Evolutionary conservation across 1,284 basidiomycete genomes (phyloP).

Genomic region (Paramarasmius palmivorus): DNA sequence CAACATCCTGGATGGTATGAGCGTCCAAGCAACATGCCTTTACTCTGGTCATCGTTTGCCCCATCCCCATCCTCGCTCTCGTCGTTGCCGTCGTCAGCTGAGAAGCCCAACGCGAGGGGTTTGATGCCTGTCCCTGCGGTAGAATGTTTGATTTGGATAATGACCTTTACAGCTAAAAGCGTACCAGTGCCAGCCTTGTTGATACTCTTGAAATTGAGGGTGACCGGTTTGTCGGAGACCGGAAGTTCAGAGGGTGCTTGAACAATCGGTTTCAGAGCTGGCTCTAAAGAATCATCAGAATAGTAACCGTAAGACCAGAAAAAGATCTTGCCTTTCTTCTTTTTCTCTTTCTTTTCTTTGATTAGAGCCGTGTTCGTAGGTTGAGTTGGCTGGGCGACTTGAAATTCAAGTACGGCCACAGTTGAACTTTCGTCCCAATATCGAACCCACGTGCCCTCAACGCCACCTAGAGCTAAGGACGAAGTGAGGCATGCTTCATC

Average conservation of each 20-base stretch:
- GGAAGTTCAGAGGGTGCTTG: slow-evolving; percentile 64
- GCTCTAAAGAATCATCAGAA: slow-evolving; percentile 5
- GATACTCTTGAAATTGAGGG: slow-evolving; percentile 65
- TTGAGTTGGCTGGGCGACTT: slow-evolving; percentile 65
- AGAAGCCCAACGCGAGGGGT: slow-evolving; percentile 56
- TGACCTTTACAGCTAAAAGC: slow-evolving; percentile 11
- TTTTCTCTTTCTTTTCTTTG: slow-evolving; percentile 70
- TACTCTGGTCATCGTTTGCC: slow-evolving; percentile 45
- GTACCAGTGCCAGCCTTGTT: slow-evolving; percentile 41
- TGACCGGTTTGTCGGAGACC: slow-evolving; percentile 76
- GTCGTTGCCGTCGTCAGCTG: slow-evolving; percentile 46
- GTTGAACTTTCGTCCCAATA: slow-evolving; percentile 84
- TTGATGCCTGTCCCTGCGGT: slow-evolving; percentile 29
- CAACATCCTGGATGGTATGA: slow-evolving; percentile 12
- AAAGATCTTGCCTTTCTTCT: slow-evolving; percentile 48
- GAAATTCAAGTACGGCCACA: slow-evolving; percentile 73
- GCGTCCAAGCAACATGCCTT: slow-evolving; percentile 45
- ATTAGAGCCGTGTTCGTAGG: slow-evolving; percentile 27
- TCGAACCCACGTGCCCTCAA: slow-evolving; percentile 69
- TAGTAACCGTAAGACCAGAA: neutral
- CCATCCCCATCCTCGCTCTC: slow-evolving; percentile 42
- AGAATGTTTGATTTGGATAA: slow-evolving; percentile 6
- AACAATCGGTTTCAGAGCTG: slow-evolving; percentile 28
- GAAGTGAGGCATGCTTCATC: slow-evolving; percentile 75
- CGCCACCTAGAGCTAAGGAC: slow-evolving; percentile 64